Evolutionary conservation across 2,329 filamentous ascomycete species (phyloP).

Genomic region (Xylariales sp.): DNA sequence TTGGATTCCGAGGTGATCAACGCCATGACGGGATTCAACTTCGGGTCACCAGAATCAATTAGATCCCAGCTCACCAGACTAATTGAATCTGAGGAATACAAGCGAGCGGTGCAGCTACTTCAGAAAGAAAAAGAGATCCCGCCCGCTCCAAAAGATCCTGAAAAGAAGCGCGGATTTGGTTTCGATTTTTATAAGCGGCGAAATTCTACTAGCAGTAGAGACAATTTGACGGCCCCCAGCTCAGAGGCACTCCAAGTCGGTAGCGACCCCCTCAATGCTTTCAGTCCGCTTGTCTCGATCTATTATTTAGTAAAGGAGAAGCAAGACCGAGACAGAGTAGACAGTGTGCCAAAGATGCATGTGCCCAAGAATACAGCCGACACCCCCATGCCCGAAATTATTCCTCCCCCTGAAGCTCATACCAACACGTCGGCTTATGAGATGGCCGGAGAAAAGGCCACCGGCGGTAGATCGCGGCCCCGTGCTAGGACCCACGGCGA

Average conservation of each 20-base stretch:
- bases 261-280: slow-evolving; percentile 90
- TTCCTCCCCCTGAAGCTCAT: slow-evolving; percentile 85
- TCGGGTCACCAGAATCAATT: slow-evolving; percentile 87
- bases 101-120: slow-evolving; percentile 79
- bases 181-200: slow-evolving; percentile 98
- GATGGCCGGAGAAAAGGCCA: slow-evolving; percentile 88
- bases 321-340: slow-evolving; percentile 77
- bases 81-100: slow-evolving; percentile 95
- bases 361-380: slow-evolving; percentile 57
- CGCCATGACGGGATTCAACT: slow-evolving; percentile 98
- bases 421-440: slow-evolving; percentile 89
- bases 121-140: slow-evolving; percentile 73
- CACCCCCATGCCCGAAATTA: slow-evolving; percentile 74
- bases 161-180: slow-evolving; percentile 86
- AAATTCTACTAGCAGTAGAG: slow-evolving; percentile 88
- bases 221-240: slow-evolving; percentile 86
- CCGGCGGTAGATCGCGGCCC: slow-evolving; percentile 83
- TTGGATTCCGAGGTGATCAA: slow-evolving; percentile 85
- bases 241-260: slow-evolving; percentile 85
- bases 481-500: slow-evolving; percentile 94
- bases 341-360: slow-evolving; percentile 49
- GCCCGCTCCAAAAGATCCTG: slow-evolving; percentile 70
- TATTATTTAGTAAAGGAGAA: slow-evolving; percentile 98
- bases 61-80: slow-evolving; percentile 82
- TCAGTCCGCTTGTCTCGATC: slow-evolving; percentile 89